These are phyloP conservation scores for Esteya vermicola DNA, from an alignment of 2,329 filamentous ascomycete genomes.

Conservation along the genomic window DNA sequence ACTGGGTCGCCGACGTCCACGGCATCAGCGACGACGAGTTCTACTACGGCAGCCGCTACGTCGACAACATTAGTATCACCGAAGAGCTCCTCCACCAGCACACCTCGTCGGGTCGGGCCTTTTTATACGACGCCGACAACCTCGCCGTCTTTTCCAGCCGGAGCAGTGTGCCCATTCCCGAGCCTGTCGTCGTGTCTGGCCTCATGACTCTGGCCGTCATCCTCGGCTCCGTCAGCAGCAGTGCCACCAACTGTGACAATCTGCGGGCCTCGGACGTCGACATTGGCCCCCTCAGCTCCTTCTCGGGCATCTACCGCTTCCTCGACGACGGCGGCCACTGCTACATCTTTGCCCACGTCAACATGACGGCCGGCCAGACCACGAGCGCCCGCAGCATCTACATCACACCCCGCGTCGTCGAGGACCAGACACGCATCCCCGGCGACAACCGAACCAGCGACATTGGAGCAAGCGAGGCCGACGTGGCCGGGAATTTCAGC, in stretches of 20 bases:
- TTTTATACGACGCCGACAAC: background rate
- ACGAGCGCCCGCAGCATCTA: background rate
- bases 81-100: background rate
- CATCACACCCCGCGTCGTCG: background rate
- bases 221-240: background rate
- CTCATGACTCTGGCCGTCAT: background rate
- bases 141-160: too few relatives aligned
- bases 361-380: background rate
- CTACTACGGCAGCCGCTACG: background rate
- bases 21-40: too few relatives aligned
- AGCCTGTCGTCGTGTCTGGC: background rate
- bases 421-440: background rate
- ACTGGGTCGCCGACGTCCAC: too few relatives aligned
- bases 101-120: background rate
- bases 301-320: too few relatives aligned
- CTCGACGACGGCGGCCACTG: too few relatives aligned
- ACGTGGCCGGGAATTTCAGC: too few relatives aligned
- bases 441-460: too few relatives aligned
- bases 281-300: too few relatives aligned
- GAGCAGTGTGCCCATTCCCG: background rate
- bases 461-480: too few relatives aligned
- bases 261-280: too few relatives aligned
- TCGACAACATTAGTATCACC: background rate
- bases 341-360: background rate
- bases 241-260: background rate